phyloP scores from a whole-genome alignment of 1,284 basidiomycete genomes.

The Pseudozyma tsukubaensis region DNA sequence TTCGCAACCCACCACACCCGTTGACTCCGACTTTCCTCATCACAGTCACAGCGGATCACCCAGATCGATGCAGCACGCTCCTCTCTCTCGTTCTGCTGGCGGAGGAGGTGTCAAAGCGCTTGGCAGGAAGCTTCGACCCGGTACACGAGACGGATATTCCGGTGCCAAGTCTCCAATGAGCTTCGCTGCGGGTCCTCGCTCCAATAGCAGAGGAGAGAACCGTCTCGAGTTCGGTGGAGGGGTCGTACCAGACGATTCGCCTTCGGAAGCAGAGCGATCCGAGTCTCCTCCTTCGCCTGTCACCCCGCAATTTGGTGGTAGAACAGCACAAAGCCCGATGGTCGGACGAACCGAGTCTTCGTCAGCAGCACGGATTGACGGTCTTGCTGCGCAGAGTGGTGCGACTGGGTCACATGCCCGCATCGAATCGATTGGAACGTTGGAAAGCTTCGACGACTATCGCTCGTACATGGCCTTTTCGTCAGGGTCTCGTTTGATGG shows the following conservation, averaged over 20 bases:
- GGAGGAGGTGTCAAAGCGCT: conserved; percentile 19
- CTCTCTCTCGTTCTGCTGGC: conserved; percentile 9
- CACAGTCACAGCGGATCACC: not conserved
- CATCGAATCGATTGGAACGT: conserved; percentile 20
- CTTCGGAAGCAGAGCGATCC: conserved; percentile 19
- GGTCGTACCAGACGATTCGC: conserved; percentile 41
- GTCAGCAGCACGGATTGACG: not conserved
- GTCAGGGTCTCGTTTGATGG: conserved; percentile 18
- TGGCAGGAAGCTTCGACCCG: conserved; percentile 25
- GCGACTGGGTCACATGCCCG: conserved; percentile 16
- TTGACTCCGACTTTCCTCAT: conserved; percentile 10
- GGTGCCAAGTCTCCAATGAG: conserved; percentile 27
- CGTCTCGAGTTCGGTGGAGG: conserved; percentile 44
- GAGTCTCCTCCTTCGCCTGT: conserved; percentile 22
- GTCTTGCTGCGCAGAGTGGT: not conserved
- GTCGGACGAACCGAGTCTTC: conserved; percentile 1
- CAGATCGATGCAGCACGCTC: conserved; percentile 8
- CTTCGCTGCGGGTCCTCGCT: conserved; percentile 44
- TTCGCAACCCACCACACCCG: conserved; percentile 13
- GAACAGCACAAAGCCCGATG: conserved; percentile 2
- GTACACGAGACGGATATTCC: conserved; percentile 21
- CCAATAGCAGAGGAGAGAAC: conserved; percentile 22
- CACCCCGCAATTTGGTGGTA: conserved; percentile 10
- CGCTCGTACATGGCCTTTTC: conserved; percentile 35
- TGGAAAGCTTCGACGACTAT: conserved; percentile 47